A percentile compares a stretch with the other conserved stretches of the same genome.
Evolutionary conservation across 192 early-diverging fungal species (phyloP).

Genomic region (Linnemannia exigua): DNA sequence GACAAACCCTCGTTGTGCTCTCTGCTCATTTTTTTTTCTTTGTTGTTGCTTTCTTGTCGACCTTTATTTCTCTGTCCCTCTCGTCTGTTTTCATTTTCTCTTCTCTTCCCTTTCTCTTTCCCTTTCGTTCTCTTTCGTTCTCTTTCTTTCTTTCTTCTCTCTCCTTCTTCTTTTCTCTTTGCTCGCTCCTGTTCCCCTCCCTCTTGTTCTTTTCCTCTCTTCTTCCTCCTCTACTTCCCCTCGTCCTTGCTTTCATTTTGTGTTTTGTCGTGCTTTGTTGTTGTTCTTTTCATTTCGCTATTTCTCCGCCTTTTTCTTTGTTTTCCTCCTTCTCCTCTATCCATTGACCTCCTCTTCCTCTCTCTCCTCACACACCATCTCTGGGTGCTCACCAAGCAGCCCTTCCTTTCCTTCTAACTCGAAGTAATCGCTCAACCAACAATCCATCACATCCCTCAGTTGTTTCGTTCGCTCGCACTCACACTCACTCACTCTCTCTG

Average conservation of each 20-base stretch:
- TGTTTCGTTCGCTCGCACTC: not conserved
- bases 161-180: not conserved
- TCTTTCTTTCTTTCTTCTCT: conserved; percentile 4
- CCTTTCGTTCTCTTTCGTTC: not conserved
- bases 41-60: not conserved
- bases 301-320: conserved; percentile 11
- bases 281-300: not conserved
- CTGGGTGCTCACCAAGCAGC: not conserved
- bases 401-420: not conserved
- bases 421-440: not conserved
- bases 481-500: not conserved
- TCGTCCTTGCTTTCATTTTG: not conserved
- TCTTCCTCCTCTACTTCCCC: not conserved
- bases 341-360: not conserved
- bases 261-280: not conserved
- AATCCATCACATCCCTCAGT: not conserved
- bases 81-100: not conserved
- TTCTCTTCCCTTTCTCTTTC: not conserved
- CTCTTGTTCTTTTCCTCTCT: conserved; percentile 2
- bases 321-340: not conserved
- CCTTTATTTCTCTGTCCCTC: not conserved
- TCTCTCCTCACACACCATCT: conserved; percentile 5
- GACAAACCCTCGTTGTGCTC: conserved; percentile 4
- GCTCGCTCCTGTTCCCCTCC: not conserved
- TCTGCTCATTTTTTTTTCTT: not conserved